Evolutionary conservation across 257 asterid species (phyloP), one percentile per base, ranked within the genome.

Genomic region (Solanum paucissectum): DNA sequence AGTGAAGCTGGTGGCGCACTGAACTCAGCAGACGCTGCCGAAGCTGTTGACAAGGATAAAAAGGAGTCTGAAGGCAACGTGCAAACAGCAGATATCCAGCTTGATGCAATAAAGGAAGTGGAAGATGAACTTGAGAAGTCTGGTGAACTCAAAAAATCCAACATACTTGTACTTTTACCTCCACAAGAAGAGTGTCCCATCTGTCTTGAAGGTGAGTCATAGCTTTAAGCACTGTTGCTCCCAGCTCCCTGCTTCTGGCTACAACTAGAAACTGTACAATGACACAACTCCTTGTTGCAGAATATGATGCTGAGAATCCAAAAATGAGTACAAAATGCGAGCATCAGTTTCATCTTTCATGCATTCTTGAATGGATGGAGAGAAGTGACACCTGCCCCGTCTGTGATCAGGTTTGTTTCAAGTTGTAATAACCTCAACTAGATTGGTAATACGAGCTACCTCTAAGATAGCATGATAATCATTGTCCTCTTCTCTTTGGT

Each of bases 331-430:
- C 98, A 27, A 94, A 96, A 90, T 96, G 99, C 10, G 98, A 94
- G 85, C 99, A 96, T 92, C 96, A 94, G 87, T 96, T 94, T 90
- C 99, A 96, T 90, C 94, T 96, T 33, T 92, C 98, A 44, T 96
- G 98, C 91, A 94, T 96, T 88, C 96, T 96, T 46, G 99, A 96
- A 91, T 96, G 99, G 99, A 93, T 93, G 98, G 99, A 95, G 93
- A 95, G 98, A 92, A 95, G 98, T 89, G 95, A 94, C 68, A 95
- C 95, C 5, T 95, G 98, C 89, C 97, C 98, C 20, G 94, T 96
- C 84, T 96, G 99, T 77, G 96, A 92, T 90, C 95, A 95, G 99
- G 99, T 94, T 87, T 44, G 71, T 18, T 12, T 52, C 52, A 77
- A 86, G 55, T 12, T 49, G 5, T 46, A 27, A 52, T 52, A 29